Evolutionary conservation across 768 basidiomycete species (phyloP).

Genomic region (Mycena galopus): DNA sequence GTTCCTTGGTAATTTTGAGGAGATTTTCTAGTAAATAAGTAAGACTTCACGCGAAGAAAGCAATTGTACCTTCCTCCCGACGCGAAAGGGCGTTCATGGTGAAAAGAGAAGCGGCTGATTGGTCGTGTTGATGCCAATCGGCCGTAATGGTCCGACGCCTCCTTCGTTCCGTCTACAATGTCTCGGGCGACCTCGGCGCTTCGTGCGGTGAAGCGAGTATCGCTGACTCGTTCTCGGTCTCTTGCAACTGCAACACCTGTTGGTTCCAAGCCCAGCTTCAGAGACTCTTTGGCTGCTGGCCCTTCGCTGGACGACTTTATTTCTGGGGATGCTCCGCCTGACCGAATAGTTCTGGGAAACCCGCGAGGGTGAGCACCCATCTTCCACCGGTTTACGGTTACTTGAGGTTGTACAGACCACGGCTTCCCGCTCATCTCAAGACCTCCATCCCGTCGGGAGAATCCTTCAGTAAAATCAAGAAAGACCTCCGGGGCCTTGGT

Average conservation of each 20-base stretch:
- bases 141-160: not conserved
- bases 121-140: constrained; percentile 12
- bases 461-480: constrained; percentile 94
- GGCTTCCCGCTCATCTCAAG: constrained; percentile 90
- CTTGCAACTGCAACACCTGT: constrained; percentile 63
- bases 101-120: constrained; percentile 25
- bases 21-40: constrained; percentile 69
- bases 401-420: constrained; percentile 65
- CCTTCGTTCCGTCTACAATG: not conserved
- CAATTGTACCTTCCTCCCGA: constrained; percentile 70
- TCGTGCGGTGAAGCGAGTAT: constrained; percentile 29
- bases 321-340: constrained; percentile 61
- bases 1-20: constrained; percentile 83
- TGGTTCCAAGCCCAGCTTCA: constrained; percentile 58
- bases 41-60: not conserved
- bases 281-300: constrained; percentile 68
- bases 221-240: constrained; percentile 50
- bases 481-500: constrained; percentile 90
- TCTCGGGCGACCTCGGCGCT: constrained; percentile 24
- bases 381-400: not conserved
- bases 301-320: constrained; percentile 89
- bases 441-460: constrained; percentile 91
- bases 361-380: constrained; percentile 65
- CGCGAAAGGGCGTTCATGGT: constrained; percentile 88
- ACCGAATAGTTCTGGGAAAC: constrained; percentile 80